Conservation (phyloP, 2,329 filamentous ascomycete species). For the Tolypocladium cylindrosporum region DNA sequence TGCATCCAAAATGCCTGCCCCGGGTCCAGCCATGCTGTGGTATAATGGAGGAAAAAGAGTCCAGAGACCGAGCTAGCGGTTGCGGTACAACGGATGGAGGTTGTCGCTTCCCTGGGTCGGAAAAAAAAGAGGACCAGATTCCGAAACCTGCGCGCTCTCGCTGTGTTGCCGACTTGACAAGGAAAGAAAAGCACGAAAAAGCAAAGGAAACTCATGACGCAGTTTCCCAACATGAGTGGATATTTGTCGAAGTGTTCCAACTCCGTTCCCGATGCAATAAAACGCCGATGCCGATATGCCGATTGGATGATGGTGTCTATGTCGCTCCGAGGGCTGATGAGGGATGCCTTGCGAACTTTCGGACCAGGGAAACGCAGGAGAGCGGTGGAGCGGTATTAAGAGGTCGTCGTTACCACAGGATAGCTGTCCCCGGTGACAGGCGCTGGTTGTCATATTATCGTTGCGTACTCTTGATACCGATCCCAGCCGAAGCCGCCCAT, state of each 20-base stretch:
- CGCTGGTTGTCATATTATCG: slow-evolving; percentile 72
- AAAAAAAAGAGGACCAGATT: slow-evolving; percentile 23
- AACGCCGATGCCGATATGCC: slow-evolving; percentile 26
- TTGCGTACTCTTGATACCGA: slow-evolving; percentile 73
- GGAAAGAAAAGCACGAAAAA: slow-evolving; percentile 25
- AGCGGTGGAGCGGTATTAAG: slow-evolving; percentile 23
- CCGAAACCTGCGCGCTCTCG: slow-evolving; percentile 22
- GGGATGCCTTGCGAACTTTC: not conserved
- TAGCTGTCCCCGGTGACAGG: slow-evolving; percentile 34
- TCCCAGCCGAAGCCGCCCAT: slow-evolving; percentile 66
- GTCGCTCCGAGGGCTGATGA: slow-evolving; percentile 22
- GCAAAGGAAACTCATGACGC: slow-evolving; percentile 10
- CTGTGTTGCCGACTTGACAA: slow-evolving; percentile 31
- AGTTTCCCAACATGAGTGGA: slow-evolving; percentile 19
- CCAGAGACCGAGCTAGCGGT: slow-evolving; percentile 37
- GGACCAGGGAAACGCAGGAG: slow-evolving; percentile 2
- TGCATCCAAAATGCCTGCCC: slow-evolving; percentile 41
- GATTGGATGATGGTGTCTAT: slow-evolving; percentile 23
- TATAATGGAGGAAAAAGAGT: slow-evolving; percentile 6
- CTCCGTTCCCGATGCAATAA: slow-evolving; percentile 33
- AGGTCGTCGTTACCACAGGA: slow-evolving; percentile 38
- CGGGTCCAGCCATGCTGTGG: slow-evolving; percentile 46
- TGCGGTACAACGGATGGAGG: not conserved
- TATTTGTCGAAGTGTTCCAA: slow-evolving; percentile 26
- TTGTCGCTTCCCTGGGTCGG: slow-evolving; percentile 13